Evolutionary conservation across 2,329 filamentous ascomycete genomes (phyloP).

Genomic region (Ophiosphaerella herpotricha): DNA sequence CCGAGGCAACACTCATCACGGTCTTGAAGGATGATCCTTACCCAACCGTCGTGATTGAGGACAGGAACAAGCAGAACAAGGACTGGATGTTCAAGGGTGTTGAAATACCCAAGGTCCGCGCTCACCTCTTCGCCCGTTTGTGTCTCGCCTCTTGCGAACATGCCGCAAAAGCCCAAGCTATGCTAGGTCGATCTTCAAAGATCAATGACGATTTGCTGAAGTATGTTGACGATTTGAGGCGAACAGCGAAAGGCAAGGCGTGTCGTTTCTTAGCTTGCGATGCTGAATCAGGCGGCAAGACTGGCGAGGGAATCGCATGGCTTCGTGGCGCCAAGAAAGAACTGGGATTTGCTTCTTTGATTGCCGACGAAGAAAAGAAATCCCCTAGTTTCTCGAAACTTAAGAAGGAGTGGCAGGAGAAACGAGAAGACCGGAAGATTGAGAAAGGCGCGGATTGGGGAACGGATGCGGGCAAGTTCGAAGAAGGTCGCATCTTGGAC

Average conservation of each 20-base stretch:
- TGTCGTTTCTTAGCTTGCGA: slow-evolving; percentile 91
- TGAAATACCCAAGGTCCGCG: slow-evolving; percentile 84
- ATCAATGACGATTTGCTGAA: slow-evolving; percentile 69
- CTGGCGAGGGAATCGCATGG: slow-evolving; percentile 87
- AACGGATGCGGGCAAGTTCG: slow-evolving; percentile 78
- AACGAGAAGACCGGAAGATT: slow-evolving; percentile 76
- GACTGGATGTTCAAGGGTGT: slow-evolving; percentile 98
- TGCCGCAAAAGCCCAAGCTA: slow-evolving; percentile 70
- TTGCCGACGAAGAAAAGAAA: slow-evolving; percentile 49
- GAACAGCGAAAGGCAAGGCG: slow-evolving; percentile 79
- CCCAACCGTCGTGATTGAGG: slow-evolving; percentile 77
- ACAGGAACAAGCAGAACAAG: slow-evolving; percentile 78
- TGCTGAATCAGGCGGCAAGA: slow-evolving; percentile 79
- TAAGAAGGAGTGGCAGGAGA: slow-evolving; percentile 76
- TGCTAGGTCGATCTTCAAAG: slow-evolving; percentile 50
- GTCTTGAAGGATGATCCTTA: slow-evolving; percentile 96
- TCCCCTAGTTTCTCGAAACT: slow-evolving; percentile 65
- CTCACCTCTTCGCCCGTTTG: slow-evolving; percentile 82
- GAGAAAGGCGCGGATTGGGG: slow-evolving; percentile 77
- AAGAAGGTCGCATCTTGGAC: slow-evolving; percentile 83
- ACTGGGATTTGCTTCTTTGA: slow-evolving; percentile 63
- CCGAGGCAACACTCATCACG: slow-evolving; percentile 86
- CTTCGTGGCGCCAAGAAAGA: slow-evolving; percentile 76
- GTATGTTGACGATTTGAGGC: slow-evolving; percentile 76
- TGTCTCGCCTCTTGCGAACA: slow-evolving; percentile 90